These are phyloP conservation scores for Neurospora sp. DNA, from an alignment of 495 filamentous ascomycete genomes.

Conservation along the genomic window DNA sequence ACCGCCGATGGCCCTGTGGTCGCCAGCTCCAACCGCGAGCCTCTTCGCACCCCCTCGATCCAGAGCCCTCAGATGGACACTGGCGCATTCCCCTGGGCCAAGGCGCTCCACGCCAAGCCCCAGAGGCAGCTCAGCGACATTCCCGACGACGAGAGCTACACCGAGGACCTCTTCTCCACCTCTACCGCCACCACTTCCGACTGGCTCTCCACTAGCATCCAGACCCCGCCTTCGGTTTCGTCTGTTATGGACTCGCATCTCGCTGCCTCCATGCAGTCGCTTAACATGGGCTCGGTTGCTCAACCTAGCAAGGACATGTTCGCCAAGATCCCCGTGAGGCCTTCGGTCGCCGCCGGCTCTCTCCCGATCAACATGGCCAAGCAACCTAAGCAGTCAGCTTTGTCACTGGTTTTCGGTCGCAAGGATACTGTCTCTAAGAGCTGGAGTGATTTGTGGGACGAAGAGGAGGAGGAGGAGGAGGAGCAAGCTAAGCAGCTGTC, in stretches of 20 bases:
- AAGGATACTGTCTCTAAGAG: conserved; percentile 77
- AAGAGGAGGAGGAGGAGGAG: conserved; percentile 60
- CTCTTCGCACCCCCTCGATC: conserved; percentile 89
- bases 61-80: conserved; percentile 74
- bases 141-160: conserved; percentile 61
- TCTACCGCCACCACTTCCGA: conserved; percentile 58
- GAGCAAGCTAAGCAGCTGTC: conserved; percentile 46
- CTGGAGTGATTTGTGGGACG: conserved; percentile 95
- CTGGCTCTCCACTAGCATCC: conserved; percentile 57
- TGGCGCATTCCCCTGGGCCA: conserved; percentile 88
- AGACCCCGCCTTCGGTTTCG: conserved; percentile 61
- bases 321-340: conserved; percentile 17
- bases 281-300: conserved; percentile 34
- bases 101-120: conserved; percentile 71
- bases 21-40: conserved; percentile 84
- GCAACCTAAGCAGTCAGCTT: conserved; percentile 48
- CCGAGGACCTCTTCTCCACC: conserved; percentile 80
- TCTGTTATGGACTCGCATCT: conserved; percentile 69
- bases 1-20: conserved; percentile 60
- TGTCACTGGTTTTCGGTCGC: conserved; percentile 72
- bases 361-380: conserved; percentile 62
- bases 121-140: conserved; percentile 83
- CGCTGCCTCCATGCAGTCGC: conserved; percentile 57
- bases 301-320: conserved; percentile 19
- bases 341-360: conserved; percentile 55